These are phyloP conservation scores for Terana coerulea DNA, from an alignment of 768 basidiomycete species.

Conservation along the genomic window DNA sequence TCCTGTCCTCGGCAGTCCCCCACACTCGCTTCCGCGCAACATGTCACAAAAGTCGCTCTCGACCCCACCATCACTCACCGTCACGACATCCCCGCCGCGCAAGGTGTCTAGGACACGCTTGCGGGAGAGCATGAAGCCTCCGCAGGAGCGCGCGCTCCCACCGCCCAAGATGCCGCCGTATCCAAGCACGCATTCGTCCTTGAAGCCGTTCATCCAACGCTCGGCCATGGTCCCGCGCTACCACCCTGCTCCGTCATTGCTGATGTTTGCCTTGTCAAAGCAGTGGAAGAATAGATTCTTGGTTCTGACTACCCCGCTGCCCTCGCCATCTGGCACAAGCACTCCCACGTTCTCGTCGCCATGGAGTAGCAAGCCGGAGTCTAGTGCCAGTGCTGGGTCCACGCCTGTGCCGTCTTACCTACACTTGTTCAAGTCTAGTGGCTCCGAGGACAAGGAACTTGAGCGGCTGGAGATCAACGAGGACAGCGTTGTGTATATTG, in stretches of 20 bases:
- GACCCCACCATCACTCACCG: constrained; percentile 5
- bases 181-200: constrained; percentile 51
- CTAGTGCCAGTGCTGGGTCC: constrained; percentile 27
- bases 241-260: constrained; percentile 59
- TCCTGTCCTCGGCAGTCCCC: constrained; percentile 1
- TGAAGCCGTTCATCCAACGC: constrained; percentile 50
- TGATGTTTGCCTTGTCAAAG: constrained; percentile 68
- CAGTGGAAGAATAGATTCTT: constrained; percentile 69
- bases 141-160: constrained; percentile 7
- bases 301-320: constrained; percentile 39
- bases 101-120: neutral
- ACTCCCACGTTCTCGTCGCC: constrained; percentile 4
- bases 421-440: constrained; percentile 67
- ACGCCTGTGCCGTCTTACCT: constrained; percentile 49
- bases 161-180: constrained; percentile 46
- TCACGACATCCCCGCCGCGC: constrained; percentile 10
- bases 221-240: constrained; percentile 62
- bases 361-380: constrained; percentile 13
- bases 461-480: constrained; percentile 76
- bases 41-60: constrained; percentile 3
- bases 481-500: constrained; percentile 71
- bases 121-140: constrained; percentile 1
- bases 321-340: constrained; percentile 2
- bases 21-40: neutral
- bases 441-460: constrained; percentile 58